Percentiles rank a stretch among this genome's conserved stretches.
phyloP scores from a whole-genome alignment of 164 flowering plant species.

The Tetracentron sinense region DNA sequence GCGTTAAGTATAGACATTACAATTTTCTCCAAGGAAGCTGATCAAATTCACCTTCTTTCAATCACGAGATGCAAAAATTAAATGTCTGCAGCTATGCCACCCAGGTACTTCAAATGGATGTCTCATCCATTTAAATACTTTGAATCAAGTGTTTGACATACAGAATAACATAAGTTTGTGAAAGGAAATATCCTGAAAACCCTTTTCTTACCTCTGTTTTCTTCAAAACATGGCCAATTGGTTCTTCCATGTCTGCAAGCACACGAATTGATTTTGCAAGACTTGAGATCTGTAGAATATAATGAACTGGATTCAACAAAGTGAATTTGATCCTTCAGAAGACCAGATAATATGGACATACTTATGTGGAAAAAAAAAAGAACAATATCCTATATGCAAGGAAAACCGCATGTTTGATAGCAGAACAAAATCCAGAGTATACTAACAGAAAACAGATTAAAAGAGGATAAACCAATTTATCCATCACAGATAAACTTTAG shows the following conservation, averaged over 20 bases:
- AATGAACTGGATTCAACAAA: conserved; percentile 1
- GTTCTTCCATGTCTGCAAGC: conserved; percentile 95
- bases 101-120: not conserved
- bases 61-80: too few relatives aligned
- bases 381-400: not conserved
- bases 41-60: not conserved
- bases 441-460: not conserved
- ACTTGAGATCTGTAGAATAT: conserved; percentile 51
- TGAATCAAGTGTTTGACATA: too few relatives aligned
- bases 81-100: too few relatives aligned
- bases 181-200: not conserved
- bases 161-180: not conserved
- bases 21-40: not conserved
- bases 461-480: not conserved
- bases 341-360: not conserved
- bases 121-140: not conserved
- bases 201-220: conserved; percentile 64
- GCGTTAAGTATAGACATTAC: not conserved
- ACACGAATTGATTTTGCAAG: conserved; percentile 82
- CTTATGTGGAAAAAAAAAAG: not conserved
- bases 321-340: not conserved
- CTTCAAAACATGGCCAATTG: conserved; percentile 75
- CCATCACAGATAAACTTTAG: not conserved
- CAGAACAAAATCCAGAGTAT: not conserved
- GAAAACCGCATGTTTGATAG: not conserved